Evolutionary conservation across 768 basidiomycete species (phyloP).

Genomic region (Solioccasus polychromus): DNA sequence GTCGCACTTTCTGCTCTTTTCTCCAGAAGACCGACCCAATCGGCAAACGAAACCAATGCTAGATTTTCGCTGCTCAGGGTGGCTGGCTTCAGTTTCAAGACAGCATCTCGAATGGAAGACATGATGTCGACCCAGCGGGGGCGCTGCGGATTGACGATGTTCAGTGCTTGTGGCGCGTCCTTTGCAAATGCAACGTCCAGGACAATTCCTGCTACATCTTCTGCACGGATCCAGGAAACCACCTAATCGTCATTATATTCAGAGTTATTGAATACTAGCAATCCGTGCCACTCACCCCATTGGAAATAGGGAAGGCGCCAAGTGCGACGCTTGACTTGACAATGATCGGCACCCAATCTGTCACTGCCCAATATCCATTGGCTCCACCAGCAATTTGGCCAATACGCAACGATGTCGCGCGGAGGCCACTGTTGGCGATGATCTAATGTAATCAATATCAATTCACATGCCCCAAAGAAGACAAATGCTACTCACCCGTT

Average conservation of each 20-base stretch:
- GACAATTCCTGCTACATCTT: slow-evolving; percentile 31
- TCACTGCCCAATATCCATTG: slow-evolving; percentile 33
- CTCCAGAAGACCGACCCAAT: too few relatives aligned
- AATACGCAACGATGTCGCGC: slow-evolving; percentile 30
- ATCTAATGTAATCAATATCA: slow-evolving; percentile 14
- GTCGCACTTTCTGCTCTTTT: too few relatives aligned
- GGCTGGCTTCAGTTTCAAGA: too few relatives aligned
- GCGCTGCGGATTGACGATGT: slow-evolving; percentile 39
- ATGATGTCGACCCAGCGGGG: slow-evolving; percentile 31
- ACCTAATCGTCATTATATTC: slow-evolving; percentile 1
- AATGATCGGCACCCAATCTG: slow-evolving; percentile 36
- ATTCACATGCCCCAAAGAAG: neutral
- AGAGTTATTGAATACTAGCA: slow-evolving; percentile 5
- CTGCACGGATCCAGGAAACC: slow-evolving; percentile 38
- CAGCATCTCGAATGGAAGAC: slow-evolving; percentile 15
- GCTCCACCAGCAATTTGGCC: slow-evolving; percentile 34
- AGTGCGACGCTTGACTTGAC: slow-evolving; percentile 27
- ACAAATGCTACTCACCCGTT: slow-evolving; percentile 27
- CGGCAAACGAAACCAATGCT: too few relatives aligned
- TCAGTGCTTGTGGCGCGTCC: slow-evolving; percentile 27
- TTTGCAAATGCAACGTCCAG: slow-evolving; percentile 31
- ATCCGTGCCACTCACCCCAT: slow-evolving; percentile 27
- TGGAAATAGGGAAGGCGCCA: slow-evolving; percentile 32
- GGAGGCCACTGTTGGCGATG: slow-evolving; percentile 24
- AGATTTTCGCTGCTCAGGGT: too few relatives aligned